Percentiles rank a stretch among this genome's conserved stretches.
These are phyloP conservation scores for Pyrenophora tritici-repentis DNA, from an alignment of 2,329 filamentous ascomycete genomes.

Conservation along the genomic window DNA sequence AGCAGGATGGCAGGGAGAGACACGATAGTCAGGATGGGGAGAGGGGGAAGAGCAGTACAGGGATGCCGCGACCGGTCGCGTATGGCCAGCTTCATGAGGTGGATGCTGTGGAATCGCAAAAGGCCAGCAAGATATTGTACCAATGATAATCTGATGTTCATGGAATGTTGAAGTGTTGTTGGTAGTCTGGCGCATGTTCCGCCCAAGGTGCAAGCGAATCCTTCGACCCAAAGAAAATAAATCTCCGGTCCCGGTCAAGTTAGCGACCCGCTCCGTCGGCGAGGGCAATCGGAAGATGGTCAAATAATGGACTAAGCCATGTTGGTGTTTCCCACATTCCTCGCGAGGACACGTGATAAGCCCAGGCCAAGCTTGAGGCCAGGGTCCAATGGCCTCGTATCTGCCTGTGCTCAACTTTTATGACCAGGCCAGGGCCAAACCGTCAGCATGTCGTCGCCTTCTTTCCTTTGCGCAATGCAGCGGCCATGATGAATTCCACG, in stretches of 20 bases:
- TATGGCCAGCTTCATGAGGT: constrained; percentile 11
- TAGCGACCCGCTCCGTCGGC: too few species aligned
- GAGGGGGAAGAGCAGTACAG: constrained; percentile 4
- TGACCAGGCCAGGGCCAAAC: background rate
- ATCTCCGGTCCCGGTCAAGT: too few species aligned
- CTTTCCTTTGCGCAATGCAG: constrained; percentile 32
- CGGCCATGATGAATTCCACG: constrained; percentile 41
- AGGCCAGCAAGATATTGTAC: constrained; percentile 30
- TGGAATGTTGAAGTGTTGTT: too few species aligned
- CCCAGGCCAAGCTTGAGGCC: constrained; percentile 2
- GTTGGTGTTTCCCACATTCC: too few species aligned
- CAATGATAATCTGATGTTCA: constrained; percentile 4
- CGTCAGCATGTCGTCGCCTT: constrained; percentile 19
- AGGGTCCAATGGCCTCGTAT: constrained; percentile 16
- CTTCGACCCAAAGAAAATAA: too few species aligned
- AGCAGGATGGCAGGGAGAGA: background rate
- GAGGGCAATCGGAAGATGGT: too few species aligned
- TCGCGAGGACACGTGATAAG: too few species aligned
- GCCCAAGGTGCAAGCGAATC: too few species aligned
- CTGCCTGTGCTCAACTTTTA: constrained; percentile 25
- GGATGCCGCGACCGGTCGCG: constrained; percentile 1
- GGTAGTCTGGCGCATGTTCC: too few species aligned
- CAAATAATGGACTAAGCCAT: too few species aligned
- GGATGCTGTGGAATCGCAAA: constrained; percentile 21
- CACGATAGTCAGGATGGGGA: constrained; percentile 23